These are phyloP conservation scores for Austroboletus eburneus DNA, from an alignment of 768 basidiomycete species.

Conservation along the genomic window DNA sequence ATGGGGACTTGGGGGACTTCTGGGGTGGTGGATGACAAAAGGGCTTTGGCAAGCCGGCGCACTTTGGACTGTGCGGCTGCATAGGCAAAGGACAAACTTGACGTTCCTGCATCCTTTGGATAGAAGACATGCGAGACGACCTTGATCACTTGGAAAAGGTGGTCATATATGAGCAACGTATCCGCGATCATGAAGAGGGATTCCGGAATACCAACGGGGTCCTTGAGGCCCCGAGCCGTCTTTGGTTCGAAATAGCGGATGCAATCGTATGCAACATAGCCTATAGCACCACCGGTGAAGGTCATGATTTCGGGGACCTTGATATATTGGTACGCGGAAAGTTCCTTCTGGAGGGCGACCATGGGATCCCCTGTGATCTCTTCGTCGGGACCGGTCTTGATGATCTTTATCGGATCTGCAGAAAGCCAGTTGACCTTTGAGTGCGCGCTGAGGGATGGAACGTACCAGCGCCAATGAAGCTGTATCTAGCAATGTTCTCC, in stretches of 20 bases:
- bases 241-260: constrained; percentile 96
- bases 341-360: constrained; percentile 76
- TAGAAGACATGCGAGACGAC: constrained; percentile 95
- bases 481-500: constrained; percentile 89
- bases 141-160: constrained; percentile 92
- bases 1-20: constrained; percentile 66
- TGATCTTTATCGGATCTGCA: constrained; percentile 87
- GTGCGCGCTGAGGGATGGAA: constrained; percentile 12
- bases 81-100: constrained; percentile 81
- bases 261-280: constrained; percentile 96
- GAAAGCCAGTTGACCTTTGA: not conserved
- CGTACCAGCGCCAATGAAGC: constrained; percentile 93
- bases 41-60: constrained; percentile 69
- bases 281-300: constrained; percentile 96
- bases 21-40: constrained; percentile 49
- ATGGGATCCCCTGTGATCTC: constrained; percentile 87
- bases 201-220: constrained; percentile 87
- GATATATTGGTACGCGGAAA: constrained; percentile 83
- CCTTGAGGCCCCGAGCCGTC: constrained; percentile 70
- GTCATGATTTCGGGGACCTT: constrained; percentile 89
- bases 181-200: constrained; percentile 96
- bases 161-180: constrained; percentile 94
- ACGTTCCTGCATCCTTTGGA: constrained; percentile 61
- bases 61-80: constrained; percentile 82
- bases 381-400: constrained; percentile 83